Base-by-base conservation (phyloP, 169 alveolate species). In the Eimeria necatrix region DNA sequence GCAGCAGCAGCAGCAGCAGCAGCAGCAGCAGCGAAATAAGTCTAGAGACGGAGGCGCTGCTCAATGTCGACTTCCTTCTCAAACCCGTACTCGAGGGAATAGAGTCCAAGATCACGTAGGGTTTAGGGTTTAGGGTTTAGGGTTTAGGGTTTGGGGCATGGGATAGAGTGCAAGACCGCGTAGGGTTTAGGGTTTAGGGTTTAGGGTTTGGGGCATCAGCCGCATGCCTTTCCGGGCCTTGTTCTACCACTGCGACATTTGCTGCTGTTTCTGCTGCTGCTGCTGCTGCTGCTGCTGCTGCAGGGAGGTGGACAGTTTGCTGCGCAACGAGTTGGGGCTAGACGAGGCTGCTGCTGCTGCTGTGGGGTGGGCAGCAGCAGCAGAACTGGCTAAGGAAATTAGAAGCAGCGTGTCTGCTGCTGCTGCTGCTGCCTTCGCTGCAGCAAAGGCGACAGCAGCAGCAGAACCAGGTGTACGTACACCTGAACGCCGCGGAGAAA, bases 261-360 rank as follows among this genome's bases (percentile, higher is more conserved):
- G 76, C 41, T 20, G 26, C 76, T 64, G 76, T n/a, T 9, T 64
- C 41, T 64, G 76, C 76, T 56, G 20, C 14, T 9, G 20, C 20
- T 56, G 20, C 64, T 56, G 64, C 64, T 56, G 64, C 64, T 56
- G 14, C 64, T 8, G 64, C 64, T 56, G 64, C 14, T 14, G 8
- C 64, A 64, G 76, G 76, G 76, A 64, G 20, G 76, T 64, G 26
- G 76, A 64, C 26, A 24, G 20, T 20, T 20, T 64, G 76, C 76
- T 64, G 76, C 14, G 26, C 9, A 64, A 64, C 32, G 76, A 64
- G 76, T 10, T 24, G 18, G 9, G 20, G 76, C 76, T 64, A 24
- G 76, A 64, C 76, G 26, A n/a, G 41, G 76, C 26, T 9, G 26
- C 14, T 5, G 32, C 20, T 9, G 41, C 5, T 10, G 76, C 76